Percentiles rank a stretch among this genome's conserved stretches.
Evolutionary conservation across 345 rosid genomes (phyloP).

Genomic region (Acer campestre): DNA sequence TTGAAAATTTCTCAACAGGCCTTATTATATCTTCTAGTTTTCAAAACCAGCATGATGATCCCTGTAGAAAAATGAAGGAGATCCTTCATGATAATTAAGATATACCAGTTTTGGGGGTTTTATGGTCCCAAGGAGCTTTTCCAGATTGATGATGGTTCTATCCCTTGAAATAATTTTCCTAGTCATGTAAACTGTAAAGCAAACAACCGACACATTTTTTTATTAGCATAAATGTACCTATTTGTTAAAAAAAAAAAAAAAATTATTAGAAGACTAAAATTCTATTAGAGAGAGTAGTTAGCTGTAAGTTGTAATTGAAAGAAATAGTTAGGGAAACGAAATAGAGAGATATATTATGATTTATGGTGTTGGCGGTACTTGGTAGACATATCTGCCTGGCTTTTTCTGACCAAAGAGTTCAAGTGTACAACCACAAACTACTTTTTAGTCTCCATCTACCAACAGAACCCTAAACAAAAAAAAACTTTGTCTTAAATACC

Average conservation of each 20-base stretch:
- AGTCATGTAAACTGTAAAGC: no score
- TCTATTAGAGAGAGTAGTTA: background rate
- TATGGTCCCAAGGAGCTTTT: no score
- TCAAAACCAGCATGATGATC: background rate
- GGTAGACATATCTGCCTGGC: background rate
- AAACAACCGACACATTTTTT: background rate
- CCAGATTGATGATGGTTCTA: no score
- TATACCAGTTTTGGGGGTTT: no score
- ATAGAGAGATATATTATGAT: no score
- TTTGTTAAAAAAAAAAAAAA: no score
- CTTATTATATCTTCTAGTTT: no score
- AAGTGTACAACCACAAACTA: slow-evolving; percentile 23
- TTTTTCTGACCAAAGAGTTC: slow-evolving; percentile 28
- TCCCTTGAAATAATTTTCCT: no score
- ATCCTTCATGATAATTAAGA: no score
- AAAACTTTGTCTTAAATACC: slow-evolving; percentile 22
- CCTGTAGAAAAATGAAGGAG: background rate
- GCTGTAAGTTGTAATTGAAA: slow-evolving; percentile 19
- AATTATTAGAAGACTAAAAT: no score
- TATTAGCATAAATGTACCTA: background rate
- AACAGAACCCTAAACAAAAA: slow-evolving; percentile 13
- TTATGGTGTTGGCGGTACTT: background rate
- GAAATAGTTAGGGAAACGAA: slow-evolving; percentile 9
- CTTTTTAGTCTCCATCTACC: slow-evolving; percentile 30
- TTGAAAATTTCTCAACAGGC: no score